Base-by-base conservation (phyloP, 129 eudicot genomes). In the Lactuca saligna region DNA sequence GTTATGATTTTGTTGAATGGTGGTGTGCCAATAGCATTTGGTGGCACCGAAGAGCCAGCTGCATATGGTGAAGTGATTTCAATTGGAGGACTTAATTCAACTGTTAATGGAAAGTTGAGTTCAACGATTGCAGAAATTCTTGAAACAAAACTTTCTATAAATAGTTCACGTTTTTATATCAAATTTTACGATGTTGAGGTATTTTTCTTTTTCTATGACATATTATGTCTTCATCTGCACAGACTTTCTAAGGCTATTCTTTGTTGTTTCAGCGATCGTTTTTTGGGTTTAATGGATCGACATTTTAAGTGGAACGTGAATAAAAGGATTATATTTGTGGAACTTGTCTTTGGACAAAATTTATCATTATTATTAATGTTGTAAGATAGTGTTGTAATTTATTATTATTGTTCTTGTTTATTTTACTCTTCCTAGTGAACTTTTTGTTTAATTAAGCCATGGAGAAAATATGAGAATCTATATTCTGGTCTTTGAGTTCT, bases 1-100 rank as follows among this genome's bases (percentile, higher is more conserved):
- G 98, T 89, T 79, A 92, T 92, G 95, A 80, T 92, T 42, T 20
- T 88, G 81, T 61, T 92, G 42, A 86, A 92, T 75, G 95, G 90
- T 72, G 87, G 86, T 17, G 96, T 82, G 33, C 96, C 96, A 5
- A 75, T 92, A 57, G 82, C 88, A 42, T 92, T 92, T 79, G 88
- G 83, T 14, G 96, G 96, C 25, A 89, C 95, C 2, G 90, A 92
- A 84, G 96, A 86, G 78, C 91, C 98, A 11, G 95, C 96, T 76
- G 91, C 95, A 51, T 86, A 84, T 46, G 98, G 95, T 13, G 98
- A 92, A 73, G 74, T 92, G 66, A 81, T 92, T 72, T 92, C 98
- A 54, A 88, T 88, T 41, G 98, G 91, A 7, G 89, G 96, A 2
- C 95, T 88, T 41, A 75, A 75, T 50, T 95, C 96, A 9, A 84